Conservation (phyloP, 495 filamentous ascomycete species). For the Cladorrhinum samala region DNA sequence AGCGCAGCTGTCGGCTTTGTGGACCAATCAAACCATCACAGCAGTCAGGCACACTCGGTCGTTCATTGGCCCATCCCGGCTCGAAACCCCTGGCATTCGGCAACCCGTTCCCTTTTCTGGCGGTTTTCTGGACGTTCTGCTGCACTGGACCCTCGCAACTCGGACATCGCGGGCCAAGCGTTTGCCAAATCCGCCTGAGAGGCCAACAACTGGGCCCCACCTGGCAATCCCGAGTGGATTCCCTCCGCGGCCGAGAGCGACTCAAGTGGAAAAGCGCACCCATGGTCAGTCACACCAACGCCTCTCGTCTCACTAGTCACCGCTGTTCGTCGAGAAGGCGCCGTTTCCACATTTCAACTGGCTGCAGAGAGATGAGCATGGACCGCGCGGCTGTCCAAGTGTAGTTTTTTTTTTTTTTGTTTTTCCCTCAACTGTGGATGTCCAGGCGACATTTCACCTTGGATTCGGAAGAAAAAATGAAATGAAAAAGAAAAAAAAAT, state of each 20-base stretch:
- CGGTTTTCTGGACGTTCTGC: no score
- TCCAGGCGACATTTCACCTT: neutral
- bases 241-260: neutral
- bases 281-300: conserved; percentile 10
- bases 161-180: neutral
- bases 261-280: neutral
- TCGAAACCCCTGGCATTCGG: conserved; percentile 9
- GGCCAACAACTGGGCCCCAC: conserved; percentile 7
- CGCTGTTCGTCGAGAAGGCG: neutral
- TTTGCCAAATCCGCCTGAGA: neutral
- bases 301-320: conserved; percentile 9
- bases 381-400: neutral
- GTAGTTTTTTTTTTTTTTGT: neutral
- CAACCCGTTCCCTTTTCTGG: conserved; percentile 6
- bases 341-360: neutral
- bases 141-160: neutral
- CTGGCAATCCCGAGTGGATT: neutral
- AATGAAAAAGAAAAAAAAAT: neutral
- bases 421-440: no score
- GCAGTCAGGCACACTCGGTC: conserved; percentile 12
- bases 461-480: neutral
- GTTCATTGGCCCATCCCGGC: conserved; percentile 14
- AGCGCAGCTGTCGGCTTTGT: conserved; percentile 2
- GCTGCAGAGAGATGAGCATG: neutral
- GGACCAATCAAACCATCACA: conserved; percentile 17